A percentile compares a stretch with the other conserved stretches of the same genome.
These are phyloP conservation scores for Metschnikowia matae DNA, from an alignment of 805 yeast genomes.

Conservation along the genomic window DNA sequence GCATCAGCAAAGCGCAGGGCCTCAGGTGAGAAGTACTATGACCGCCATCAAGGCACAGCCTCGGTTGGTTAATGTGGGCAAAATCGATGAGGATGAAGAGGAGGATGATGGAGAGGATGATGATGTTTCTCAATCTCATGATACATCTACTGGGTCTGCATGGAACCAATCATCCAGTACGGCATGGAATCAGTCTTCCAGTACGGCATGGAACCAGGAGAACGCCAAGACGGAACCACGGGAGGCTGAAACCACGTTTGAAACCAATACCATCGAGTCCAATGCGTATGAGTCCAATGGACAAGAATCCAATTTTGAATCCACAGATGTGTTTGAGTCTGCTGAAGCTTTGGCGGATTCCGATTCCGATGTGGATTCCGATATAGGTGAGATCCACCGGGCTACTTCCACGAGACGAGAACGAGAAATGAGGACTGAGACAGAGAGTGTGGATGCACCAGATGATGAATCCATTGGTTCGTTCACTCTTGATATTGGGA, in stretches of 20 bases:
- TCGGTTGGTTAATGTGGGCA: constrained; percentile 54
- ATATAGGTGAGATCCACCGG: constrained; percentile 41
- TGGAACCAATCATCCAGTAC: constrained; percentile 1
- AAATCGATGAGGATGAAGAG: constrained; percentile 43
- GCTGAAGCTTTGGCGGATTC: constrained; percentile 8
- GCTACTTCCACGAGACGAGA: constrained; percentile 26
- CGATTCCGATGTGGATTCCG: constrained; percentile 42
- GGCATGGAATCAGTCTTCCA: neutral
- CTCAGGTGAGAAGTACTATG: constrained; percentile 45
- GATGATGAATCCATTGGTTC: constrained; percentile 12
- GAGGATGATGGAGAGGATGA: constrained; percentile 23
- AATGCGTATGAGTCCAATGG: too few species aligned
- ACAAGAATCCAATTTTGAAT: too few species aligned
- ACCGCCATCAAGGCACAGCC: constrained; percentile 80
- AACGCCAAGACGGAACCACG: neutral
- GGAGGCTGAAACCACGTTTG: neutral
- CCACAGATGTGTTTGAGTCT: too few species aligned
- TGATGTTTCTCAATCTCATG: constrained; percentile 2
- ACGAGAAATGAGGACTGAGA: neutral
- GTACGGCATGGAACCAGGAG: neutral
- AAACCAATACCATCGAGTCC: neutral
- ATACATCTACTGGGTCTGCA: neutral
- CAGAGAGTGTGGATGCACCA: neutral
- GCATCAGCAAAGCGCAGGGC: constrained; percentile 29
- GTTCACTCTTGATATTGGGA: constrained; percentile 13